These are phyloP conservation scores for Aspergillus sp. DNA, from an alignment of 2,329 filamentous ascomycete genomes.

Conservation along the genomic window DNA sequence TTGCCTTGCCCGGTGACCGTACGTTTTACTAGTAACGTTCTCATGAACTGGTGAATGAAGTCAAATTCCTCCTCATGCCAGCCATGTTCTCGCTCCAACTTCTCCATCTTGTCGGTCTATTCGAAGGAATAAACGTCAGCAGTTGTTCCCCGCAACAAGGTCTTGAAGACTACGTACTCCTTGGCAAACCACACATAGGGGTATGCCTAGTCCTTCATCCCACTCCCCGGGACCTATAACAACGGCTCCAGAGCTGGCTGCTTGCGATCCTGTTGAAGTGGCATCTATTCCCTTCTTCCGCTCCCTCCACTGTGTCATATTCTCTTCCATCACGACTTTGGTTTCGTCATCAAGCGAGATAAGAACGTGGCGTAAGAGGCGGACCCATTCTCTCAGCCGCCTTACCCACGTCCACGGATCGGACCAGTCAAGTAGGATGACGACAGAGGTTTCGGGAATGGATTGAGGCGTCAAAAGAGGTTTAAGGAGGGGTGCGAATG, in stretches of 20 bases:
- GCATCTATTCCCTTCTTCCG: constrained; percentile 64
- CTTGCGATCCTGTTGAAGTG: constrained; percentile 55
- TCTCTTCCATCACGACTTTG: constrained; percentile 82
- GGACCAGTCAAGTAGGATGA: constrained; percentile 93
- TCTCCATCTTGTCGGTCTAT: constrained; percentile 84
- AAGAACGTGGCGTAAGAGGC: constrained; percentile 75
- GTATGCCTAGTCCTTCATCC: constrained; percentile 84
- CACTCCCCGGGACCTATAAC: constrained; percentile 86
- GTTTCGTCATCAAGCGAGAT: constrained; percentile 71
- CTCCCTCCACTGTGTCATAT: constrained; percentile 77
- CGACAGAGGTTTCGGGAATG: constrained; percentile 81
- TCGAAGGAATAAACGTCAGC: constrained; percentile 19
- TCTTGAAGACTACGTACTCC: constrained; percentile 60
- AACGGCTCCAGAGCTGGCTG: constrained; percentile 63
- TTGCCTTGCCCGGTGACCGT: constrained; percentile 36
- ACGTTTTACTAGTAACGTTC: constrained; percentile 87
- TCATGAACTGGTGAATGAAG: constrained; percentile 87
- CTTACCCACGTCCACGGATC: constrained; percentile 91
- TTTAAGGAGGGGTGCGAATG: constrained; percentile 78
- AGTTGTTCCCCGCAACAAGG: not conserved
- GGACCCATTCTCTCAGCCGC: constrained; percentile 85
- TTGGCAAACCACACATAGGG: constrained; percentile 92
- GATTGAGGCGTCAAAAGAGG: constrained; percentile 82
- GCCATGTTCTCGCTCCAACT: constrained; percentile 80
- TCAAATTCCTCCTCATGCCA: constrained; percentile 99